These are phyloP conservation scores for Laburnicola sp. DNA, from an alignment of 2,329 filamentous ascomycete genomes.

Conservation along the genomic window DNA sequence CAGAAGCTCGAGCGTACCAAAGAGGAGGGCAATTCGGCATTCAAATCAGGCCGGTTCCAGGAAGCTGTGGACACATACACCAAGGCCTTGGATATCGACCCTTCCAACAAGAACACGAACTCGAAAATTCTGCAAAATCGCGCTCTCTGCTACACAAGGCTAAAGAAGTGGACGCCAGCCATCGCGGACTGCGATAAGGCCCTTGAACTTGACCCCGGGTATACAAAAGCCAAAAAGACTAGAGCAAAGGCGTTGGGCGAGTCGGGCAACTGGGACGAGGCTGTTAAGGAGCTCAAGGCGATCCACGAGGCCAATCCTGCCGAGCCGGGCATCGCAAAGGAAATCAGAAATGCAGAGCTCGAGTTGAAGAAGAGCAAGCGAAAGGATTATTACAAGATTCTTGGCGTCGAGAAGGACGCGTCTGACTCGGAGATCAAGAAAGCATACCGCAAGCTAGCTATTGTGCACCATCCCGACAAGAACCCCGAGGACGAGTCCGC, in stretches of 20 bases:
- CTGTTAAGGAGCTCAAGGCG: constrained; percentile 83
- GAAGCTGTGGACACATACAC: constrained; percentile 83
- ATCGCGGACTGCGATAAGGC: constrained; percentile 86
- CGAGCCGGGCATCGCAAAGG: constrained; percentile 78
- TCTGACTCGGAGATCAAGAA: constrained; percentile 88
- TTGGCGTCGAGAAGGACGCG: constrained; percentile 84
- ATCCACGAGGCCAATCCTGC: constrained; percentile 81
- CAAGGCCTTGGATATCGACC: constrained; percentile 80
- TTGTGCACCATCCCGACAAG: constrained; percentile 96
- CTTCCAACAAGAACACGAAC: constrained; percentile 86
- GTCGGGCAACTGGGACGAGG: constrained; percentile 88
- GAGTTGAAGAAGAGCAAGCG: constrained; percentile 97
- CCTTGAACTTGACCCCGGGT: constrained; percentile 77
- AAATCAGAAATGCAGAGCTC: constrained; percentile 86
- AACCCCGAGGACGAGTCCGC: constrained; percentile 84
- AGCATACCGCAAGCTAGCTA: constrained; percentile 92
- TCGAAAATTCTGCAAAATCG: constrained; percentile 94
- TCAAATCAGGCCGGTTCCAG: constrained; percentile 81
- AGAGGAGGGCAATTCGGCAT: constrained; percentile 86
- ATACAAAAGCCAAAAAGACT: constrained; percentile 89
- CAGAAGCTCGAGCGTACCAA: constrained; percentile 93
- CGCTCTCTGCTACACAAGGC: constrained; percentile 78
- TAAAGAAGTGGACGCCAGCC: constrained; percentile 81
- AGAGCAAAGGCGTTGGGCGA: constrained; percentile 87
- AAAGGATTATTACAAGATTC: constrained; percentile 99